Evolutionary conservation across 2,329 filamentous ascomycete genomes (phyloP).

Genomic region (Penicillium sp.): DNA sequence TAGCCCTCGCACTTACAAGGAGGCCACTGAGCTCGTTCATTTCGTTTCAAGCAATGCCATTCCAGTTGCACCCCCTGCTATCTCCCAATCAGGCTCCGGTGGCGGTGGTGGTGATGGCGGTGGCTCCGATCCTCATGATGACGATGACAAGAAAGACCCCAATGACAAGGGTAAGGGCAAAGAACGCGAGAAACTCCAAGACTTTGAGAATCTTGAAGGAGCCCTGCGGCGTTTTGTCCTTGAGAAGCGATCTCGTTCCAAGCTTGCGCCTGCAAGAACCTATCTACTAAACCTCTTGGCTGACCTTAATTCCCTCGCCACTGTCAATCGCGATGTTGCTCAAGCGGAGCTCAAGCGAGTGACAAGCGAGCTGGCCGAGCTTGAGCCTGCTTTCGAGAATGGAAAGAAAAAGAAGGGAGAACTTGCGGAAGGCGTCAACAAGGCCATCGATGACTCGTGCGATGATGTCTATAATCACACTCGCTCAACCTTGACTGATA

Average conservation of each 20-base stretch:
- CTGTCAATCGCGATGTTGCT: slow-evolving; percentile 84
- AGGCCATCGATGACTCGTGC: slow-evolving; percentile 80
- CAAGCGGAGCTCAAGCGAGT: slow-evolving; percentile 83
- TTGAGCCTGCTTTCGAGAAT: slow-evolving; percentile 83
- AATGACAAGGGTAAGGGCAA: slow-evolving; percentile 84
- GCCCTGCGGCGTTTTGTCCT: slow-evolving; percentile 90
- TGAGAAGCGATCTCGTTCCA: slow-evolving; percentile 92
- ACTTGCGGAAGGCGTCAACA: slow-evolving; percentile 78
- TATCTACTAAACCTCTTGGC: slow-evolving; percentile 92
- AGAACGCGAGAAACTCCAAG: slow-evolving; percentile 83
- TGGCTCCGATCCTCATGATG: slow-evolving; percentile 49
- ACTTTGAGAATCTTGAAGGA: slow-evolving; percentile 87
- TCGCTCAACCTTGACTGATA: slow-evolving; percentile 69
- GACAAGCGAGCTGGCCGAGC: slow-evolving; percentile 72
- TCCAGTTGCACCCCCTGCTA: slow-evolving; percentile 65
- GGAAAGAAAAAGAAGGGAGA: slow-evolving; percentile 78
- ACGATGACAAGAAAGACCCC: slow-evolving; percentile 55
- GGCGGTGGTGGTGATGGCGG: slow-evolving; percentile 58
- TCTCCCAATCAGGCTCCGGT: slow-evolving; percentile 51
- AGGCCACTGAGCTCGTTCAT: slow-evolving; percentile 88
- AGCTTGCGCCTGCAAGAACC: slow-evolving; percentile 91
- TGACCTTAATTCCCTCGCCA: slow-evolving; percentile 79
- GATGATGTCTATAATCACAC: slow-evolving; percentile 84
- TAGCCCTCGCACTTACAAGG: slow-evolving; percentile 92
- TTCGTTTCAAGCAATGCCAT: slow-evolving; percentile 98